phyloP scores from a whole-genome alignment of 352 stramenopile genomes.

The Peronosclerospora sorghi region DNA sequence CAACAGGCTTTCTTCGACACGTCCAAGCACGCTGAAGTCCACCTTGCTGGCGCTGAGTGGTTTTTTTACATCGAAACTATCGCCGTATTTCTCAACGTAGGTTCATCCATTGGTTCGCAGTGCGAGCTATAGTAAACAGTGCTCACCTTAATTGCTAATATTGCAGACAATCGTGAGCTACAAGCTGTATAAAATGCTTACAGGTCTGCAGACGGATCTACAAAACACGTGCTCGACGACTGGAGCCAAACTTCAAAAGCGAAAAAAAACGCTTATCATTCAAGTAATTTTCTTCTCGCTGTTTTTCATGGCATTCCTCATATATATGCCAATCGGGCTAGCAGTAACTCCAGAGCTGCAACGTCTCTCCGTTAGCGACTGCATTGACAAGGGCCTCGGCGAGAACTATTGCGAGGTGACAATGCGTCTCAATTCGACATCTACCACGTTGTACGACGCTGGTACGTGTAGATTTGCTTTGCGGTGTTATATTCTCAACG shows the following conservation, averaged over 20 bases:
- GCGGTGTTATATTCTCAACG: too few relatives aligned
- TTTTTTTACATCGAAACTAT: constrained; percentile 51
- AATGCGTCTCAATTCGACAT: constrained; percentile 41
- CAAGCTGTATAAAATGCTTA: constrained; percentile 33
- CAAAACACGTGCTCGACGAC: constrained; percentile 20
- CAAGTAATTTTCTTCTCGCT: constrained; percentile 28
- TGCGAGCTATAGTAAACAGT: neutral
- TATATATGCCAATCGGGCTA: constrained; percentile 47
- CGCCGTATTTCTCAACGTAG: constrained; percentile 39
- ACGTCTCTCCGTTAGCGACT: constrained; percentile 35
- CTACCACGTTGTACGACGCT: constrained; percentile 64
- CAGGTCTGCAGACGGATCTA: constrained; percentile 18
- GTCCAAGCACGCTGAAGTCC: constrained; percentile 26
- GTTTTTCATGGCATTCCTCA: constrained; percentile 47
- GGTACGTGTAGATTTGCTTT: constrained; percentile 25
- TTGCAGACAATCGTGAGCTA: constrained; percentile 34
- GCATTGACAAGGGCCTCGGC: constrained; percentile 40
- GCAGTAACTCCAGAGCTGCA: constrained; percentile 12
- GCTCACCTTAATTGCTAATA: neutral
- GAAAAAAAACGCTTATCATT: constrained; percentile 31
- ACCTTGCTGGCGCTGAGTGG: constrained; percentile 36
- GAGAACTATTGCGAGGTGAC: constrained; percentile 49
- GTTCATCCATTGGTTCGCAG: constrained; percentile 1
- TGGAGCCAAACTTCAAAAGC: constrained; percentile 16
- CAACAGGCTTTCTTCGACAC: constrained; percentile 43